These are phyloP conservation scores for Mycena albidolilacea DNA, from an alignment of 768 basidiomycete genomes.

Conservation along the genomic window DNA sequence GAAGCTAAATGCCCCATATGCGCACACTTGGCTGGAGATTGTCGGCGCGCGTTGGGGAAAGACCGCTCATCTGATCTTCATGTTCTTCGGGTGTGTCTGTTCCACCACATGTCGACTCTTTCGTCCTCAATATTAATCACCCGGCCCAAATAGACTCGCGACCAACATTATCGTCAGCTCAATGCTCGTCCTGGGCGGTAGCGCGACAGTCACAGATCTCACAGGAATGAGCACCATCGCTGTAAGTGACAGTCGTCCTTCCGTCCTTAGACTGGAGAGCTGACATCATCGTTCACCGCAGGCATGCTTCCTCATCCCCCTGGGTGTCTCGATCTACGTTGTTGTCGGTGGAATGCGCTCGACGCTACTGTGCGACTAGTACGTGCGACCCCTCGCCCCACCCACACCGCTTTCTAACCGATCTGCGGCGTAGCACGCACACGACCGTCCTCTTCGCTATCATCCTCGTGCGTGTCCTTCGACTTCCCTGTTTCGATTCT, in stretches of 20 bases:
- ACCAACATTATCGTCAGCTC: conserved; percentile 95
- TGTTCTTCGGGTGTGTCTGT: conserved; percentile 82
- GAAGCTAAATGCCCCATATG: conserved; percentile 91
- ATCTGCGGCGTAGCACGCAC: conserved; percentile 72
- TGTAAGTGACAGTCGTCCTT: conserved; percentile 49
- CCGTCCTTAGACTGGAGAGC: too few species aligned
- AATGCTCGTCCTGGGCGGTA: conserved; percentile 85
- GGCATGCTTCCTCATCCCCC: conserved; percentile 92
- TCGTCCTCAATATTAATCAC: not conserved
- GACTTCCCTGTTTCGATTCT: conserved; percentile 14
- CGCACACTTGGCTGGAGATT: conserved; percentile 93
- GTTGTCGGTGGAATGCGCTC: conserved; percentile 91
- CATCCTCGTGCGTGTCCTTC: conserved; percentile 65
- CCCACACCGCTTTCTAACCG: not conserved
- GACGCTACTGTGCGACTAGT: conserved; percentile 91
- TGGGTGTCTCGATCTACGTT: conserved; percentile 91
- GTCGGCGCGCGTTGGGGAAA: conserved; percentile 84
- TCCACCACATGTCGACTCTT: not conserved
- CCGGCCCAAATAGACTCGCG: conserved; percentile 67
- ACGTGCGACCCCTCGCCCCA: conserved; percentile 45
- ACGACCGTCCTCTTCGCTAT: conserved; percentile 90
- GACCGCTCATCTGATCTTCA: conserved; percentile 83
- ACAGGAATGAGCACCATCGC: conserved; percentile 94
- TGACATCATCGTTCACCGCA: conserved; percentile 37
- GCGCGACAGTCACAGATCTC: conserved; percentile 89